Base-by-base conservation (phyloP, 305 asterid genomes). In the Striga hermonthica region DNA sequence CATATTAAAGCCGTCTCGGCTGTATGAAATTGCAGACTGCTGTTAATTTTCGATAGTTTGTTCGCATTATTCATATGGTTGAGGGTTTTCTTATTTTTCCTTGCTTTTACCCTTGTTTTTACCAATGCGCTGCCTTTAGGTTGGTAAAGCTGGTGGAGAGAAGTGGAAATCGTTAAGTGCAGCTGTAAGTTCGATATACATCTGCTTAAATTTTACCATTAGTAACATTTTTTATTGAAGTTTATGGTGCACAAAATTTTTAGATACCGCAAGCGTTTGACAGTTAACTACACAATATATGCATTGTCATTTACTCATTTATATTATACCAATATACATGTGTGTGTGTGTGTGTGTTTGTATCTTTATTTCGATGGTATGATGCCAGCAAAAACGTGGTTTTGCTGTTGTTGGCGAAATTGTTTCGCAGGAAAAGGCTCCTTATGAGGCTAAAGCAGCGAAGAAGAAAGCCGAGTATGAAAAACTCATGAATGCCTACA, bases 71-170 rank as follows among this genome's bases (percentile, higher is more conserved):
- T 1, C 1, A 22, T 57, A 71, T 58, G 37, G 64, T n/a, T n/a
- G n/a, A 16, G 34, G 57, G 10, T 55, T n/a, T 57, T n/a, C n/a
- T n/a, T 68, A 62, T 31, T 54, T 37, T 60, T 71, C 31, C 45
- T 54, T 34, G 28, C 64, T 54, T 53, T 54, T 54, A 5, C 9
- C 9, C 0, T 8, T 39, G 6, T 5, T 50, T 49, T 55, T 3
- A 39, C 10, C 6, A 14, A 1, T 69, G 10, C 72, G 65, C 65
- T 15, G 47, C 47, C 10, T 50, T 45, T 76, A 92, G 98, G 98
- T 92, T 44, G 98, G 96, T 60, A 87, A 87, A 78, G 96, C 97
- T 75, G 98, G 96, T 39, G 98, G 97, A 62, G 90, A 74, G 77
- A 90, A 84, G 76, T 92, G 98, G 97, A 92, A 88, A 69, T 90